A percentile compares a stretch with the other conserved stretches of the same genome.
phyloP scores from a whole-genome alignment of 2,329 filamentous ascomycete genomes.

The Penicillium sp. region DNA sequence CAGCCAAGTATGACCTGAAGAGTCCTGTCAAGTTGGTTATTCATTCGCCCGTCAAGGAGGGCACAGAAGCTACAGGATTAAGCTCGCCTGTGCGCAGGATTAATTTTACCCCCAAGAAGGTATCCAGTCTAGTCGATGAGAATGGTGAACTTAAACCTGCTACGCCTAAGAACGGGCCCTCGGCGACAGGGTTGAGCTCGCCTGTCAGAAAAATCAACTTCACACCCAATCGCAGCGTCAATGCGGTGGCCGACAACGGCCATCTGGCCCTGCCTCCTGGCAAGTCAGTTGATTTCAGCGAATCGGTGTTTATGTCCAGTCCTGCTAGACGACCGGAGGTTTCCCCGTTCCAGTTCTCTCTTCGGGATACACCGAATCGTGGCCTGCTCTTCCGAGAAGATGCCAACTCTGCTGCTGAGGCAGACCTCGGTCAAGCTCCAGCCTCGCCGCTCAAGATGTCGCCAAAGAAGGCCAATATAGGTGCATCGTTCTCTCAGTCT shows the following conservation, averaged over 20 bases:
- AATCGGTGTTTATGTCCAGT: conserved; percentile 45
- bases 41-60: conserved; percentile 40
- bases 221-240: conserved; percentile 25
- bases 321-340: conserved; percentile 50
- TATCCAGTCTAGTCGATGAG: conserved; percentile 35
- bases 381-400: conserved; percentile 33
- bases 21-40: conserved; percentile 35
- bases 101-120: conserved; percentile 36
- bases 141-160: conserved; percentile 38
- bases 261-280: conserved; percentile 31
- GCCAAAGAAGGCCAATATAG: conserved; percentile 46
- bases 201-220: conserved; percentile 48
- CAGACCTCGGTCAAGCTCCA: conserved; percentile 36
- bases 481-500: conserved; percentile 42
- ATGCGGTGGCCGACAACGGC: conserved; percentile 24
- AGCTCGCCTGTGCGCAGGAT: conserved; percentile 41
- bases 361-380: conserved; percentile 48
- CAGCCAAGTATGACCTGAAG: conserved; percentile 38
- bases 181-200: conserved; percentile 32
- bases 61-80: conserved; percentile 33
- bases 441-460: conserved; percentile 49
- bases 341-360: conserved; percentile 49
- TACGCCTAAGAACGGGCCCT: conserved; percentile 29
- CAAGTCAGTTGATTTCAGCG: conserved; percentile 38
- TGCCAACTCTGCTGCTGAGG: conserved; percentile 24